Conservation (phyloP, 805 yeast genomes). For the Sporopachydermia lactativora region DNA sequence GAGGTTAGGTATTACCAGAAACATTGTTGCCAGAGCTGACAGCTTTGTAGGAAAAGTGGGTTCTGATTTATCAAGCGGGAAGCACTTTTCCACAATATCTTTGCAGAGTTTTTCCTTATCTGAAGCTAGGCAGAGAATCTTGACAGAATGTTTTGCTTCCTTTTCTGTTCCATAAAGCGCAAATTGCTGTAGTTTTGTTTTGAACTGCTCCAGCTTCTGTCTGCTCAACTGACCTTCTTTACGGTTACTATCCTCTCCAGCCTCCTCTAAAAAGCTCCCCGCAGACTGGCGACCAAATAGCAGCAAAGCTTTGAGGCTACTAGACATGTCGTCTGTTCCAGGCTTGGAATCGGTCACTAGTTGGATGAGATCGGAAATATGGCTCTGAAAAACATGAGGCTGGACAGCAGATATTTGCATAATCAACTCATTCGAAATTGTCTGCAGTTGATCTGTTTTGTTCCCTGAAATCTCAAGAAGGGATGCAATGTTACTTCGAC, state of each 20-base stretch:
- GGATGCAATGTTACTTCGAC: conserved; percentile 45
- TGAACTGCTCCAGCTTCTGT: not conserved
- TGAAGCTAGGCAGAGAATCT: conserved; percentile 35
- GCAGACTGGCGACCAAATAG: conserved; percentile 41
- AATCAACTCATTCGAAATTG: conserved; percentile 37
- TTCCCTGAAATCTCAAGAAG: conserved; percentile 34
- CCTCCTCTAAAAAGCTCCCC: conserved; percentile 16
- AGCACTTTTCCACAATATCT: conserved; percentile 26
- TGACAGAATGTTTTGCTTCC: conserved; percentile 54
- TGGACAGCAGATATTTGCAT: conserved; percentile 41
- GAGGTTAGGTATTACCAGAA: conserved; percentile 30
- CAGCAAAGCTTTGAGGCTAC: conserved; percentile 43
- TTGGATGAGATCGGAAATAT: conserved; percentile 35
- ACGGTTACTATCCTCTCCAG: not conserved
- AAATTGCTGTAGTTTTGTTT: conserved; percentile 14
- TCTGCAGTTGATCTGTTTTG: conserved; percentile 15
- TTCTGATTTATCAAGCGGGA: conserved; percentile 33
- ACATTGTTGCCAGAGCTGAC: conserved; percentile 45
- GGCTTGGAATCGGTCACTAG: conserved; percentile 20
- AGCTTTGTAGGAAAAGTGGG: conserved; percentile 38
- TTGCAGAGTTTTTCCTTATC: conserved; percentile 27
- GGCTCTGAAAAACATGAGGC: conserved; percentile 53
- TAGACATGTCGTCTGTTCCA: conserved; percentile 16
- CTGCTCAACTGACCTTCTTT: not conserved
- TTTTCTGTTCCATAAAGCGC: conserved; percentile 38